These are phyloP conservation scores for Trichoderma atroviride DNA, from an alignment of 2,329 filamentous ascomycete species.

Conservation along the genomic window DNA sequence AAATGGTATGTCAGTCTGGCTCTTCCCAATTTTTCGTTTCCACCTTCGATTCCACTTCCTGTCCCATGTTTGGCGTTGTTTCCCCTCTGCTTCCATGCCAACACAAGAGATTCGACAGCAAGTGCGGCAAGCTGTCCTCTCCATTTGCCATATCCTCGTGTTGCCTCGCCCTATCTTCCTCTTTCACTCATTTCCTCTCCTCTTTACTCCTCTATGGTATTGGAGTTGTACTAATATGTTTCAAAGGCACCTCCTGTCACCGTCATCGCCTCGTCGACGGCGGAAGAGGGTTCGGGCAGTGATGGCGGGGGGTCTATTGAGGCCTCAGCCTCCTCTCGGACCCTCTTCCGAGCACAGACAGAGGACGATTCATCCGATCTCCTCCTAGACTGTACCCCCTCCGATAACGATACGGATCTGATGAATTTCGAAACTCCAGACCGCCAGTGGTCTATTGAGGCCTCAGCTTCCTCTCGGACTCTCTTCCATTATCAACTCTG, in stretches of 20 bases:
- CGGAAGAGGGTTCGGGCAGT: not conserved
- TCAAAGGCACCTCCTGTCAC: not conserved
- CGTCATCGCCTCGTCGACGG: not conserved
- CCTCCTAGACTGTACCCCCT: not conserved
- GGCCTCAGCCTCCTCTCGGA: not conserved
- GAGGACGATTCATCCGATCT: not conserved
- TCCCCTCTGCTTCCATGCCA: not conserved
- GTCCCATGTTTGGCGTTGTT: too few relatives aligned
- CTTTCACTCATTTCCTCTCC: not conserved
- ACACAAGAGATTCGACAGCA: too few relatives aligned
- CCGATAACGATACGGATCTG: not conserved
- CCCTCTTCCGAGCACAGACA: not conserved
- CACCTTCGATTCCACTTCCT: too few relatives aligned
- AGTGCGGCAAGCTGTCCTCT: too few relatives aligned
- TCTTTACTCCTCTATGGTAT: too few relatives aligned
- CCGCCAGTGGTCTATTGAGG: not conserved
- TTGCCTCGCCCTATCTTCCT: not conserved
- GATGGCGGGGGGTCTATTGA: not conserved
- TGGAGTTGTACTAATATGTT: not conserved
- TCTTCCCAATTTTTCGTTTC: too few relatives aligned
- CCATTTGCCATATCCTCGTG: too few relatives aligned
- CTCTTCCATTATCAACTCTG: too few relatives aligned
- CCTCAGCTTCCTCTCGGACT: conserved; percentile 40
- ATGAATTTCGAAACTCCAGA: not conserved
- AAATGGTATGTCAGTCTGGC: too few relatives aligned